Base-by-base conservation (phyloP, 371 early-diverging fungal genomes). In the Apophysomyces sp. region DNA sequence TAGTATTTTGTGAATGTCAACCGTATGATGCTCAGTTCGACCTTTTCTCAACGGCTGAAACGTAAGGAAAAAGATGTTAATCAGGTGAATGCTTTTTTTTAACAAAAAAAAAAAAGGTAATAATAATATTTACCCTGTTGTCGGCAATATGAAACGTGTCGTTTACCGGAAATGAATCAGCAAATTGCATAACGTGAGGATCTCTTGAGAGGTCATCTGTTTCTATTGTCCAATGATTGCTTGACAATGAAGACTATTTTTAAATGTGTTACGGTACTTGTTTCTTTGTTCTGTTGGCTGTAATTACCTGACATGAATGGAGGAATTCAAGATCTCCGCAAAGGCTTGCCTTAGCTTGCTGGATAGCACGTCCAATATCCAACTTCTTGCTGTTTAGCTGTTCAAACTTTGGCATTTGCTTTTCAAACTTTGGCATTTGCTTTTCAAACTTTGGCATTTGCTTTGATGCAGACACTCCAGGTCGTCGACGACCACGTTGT, bases 121-220 rank as follows among this genome's bases (percentile, higher is more conserved):
- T 34, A 34, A 11, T 37, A 3, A n/a, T 44, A 13, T 16, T 44
- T 44, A 44, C 49, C 49, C n/a, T 37, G 37, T 21, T 44, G 49
- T 44, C 49, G 49, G 49, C 49, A 44, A 44, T 21, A 6, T 21
- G 49, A 44, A 44, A 44, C 49, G 49, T 44, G 49, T 44, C 49
- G 21, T 44, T 44, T 44, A 44, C 49, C 21, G 49, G n/a, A 44
- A 44, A 44, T 21, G 49, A 44, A 44, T 44, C 49, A 21, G 49
- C 49, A 21, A 44, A 44, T 21, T 21, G 21, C 49, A 44, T 44
- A 44, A 44, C 21, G 21, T 44, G 21, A 8, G 49, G 49, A 44
- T 44, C 49, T 21, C 21, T 44, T 21, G 49, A 44, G 21, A 44
- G 49, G 21, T 44, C 49, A 44, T 44, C 49, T 44, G 49, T 21